phyloP scores from a whole-genome alignment of 345 rosid genomes.

The Turritis glabra region DNA sequence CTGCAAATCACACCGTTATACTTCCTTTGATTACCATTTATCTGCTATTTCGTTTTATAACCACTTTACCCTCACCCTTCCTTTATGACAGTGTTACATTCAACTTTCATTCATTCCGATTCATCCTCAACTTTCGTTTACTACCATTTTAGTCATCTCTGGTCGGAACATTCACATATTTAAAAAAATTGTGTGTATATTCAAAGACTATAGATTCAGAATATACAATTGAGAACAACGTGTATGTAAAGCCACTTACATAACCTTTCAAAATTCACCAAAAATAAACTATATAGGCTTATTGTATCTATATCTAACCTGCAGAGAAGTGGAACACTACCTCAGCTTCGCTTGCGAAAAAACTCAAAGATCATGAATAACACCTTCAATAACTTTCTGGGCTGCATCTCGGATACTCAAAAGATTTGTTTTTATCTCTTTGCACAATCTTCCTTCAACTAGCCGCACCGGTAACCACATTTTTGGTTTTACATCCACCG shows the following conservation, averaged over 20 bases:
- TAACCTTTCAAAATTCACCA: background rate
- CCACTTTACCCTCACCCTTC: no score
- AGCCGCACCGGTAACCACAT: slow-evolving; percentile 76
- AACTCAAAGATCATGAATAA: slow-evolving; percentile 41
- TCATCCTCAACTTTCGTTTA: no score
- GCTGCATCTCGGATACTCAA: slow-evolving; percentile 66
- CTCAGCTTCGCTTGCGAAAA: background rate
- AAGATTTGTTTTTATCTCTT: slow-evolving; percentile 71
- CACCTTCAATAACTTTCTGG: slow-evolving; percentile 42
- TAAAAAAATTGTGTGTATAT: no score
- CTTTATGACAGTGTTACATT: no score
- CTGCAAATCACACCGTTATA: background rate
- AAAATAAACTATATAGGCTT: background rate
- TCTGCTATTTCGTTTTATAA: no score
- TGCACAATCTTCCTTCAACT: slow-evolving; percentile 79
- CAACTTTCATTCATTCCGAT: no score
- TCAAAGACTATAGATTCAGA: background rate
- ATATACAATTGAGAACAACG: slow-evolving; percentile 9
- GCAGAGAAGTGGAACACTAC: background rate
- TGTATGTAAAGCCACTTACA: slow-evolving; percentile 8
- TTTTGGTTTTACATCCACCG: slow-evolving; percentile 76
- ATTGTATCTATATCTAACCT: background rate
- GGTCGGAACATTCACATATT: no score
- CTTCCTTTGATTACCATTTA: no score
- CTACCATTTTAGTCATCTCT: no score